A percentile compares a stretch with the other conserved stretches of the same genome.
These are phyloP conservation scores for Eucalyptus curtisii DNA, from an alignment of 345 rosid genomes.

Conservation along the genomic window DNA sequence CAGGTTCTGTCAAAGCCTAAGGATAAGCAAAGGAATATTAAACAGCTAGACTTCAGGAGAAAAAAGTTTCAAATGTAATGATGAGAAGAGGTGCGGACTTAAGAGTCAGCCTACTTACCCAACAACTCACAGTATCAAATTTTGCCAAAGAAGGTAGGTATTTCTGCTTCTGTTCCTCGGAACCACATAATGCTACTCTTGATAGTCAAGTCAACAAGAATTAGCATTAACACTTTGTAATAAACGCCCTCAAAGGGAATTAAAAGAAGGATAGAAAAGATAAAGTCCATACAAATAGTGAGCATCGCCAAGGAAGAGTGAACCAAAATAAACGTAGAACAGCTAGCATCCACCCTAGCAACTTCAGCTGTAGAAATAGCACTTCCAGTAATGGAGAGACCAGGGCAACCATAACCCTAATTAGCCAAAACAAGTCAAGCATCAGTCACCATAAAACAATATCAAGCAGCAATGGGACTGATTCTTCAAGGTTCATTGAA, in stretches of 20 bases:
- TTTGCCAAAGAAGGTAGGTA: slow-evolving; percentile 83
- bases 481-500: background rate
- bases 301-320: slow-evolving; percentile 93
- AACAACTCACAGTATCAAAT: slow-evolving; percentile 57
- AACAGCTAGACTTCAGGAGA: background rate
- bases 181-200: slow-evolving; percentile 77
- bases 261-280: background rate
- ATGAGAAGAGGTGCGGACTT: background rate
- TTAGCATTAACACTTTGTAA: background rate
- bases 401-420: slow-evolving; percentile 96
- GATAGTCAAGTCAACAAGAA: background rate
- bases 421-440: slow-evolving; percentile 5
- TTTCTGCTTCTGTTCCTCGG: slow-evolving; percentile 79
- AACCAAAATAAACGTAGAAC: slow-evolving; percentile 78
- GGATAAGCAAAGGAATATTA: background rate
- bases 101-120: slow-evolving; percentile 40
- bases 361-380: slow-evolving; percentile 66
- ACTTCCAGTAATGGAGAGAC: slow-evolving; percentile 58
- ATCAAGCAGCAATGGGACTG: background rate
- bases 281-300: slow-evolving; percentile 53
- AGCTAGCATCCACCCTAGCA: slow-evolving; percentile 97
- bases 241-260: background rate
- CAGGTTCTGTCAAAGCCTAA: slow-evolving; percentile 95
- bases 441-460: background rate
- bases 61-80: background rate